A percentile compares a stretch with the other conserved stretches of the same genome.
phyloP scores from a whole-genome alignment of 1,284 basidiomycete species.

The Irpex lacteus region DNA sequence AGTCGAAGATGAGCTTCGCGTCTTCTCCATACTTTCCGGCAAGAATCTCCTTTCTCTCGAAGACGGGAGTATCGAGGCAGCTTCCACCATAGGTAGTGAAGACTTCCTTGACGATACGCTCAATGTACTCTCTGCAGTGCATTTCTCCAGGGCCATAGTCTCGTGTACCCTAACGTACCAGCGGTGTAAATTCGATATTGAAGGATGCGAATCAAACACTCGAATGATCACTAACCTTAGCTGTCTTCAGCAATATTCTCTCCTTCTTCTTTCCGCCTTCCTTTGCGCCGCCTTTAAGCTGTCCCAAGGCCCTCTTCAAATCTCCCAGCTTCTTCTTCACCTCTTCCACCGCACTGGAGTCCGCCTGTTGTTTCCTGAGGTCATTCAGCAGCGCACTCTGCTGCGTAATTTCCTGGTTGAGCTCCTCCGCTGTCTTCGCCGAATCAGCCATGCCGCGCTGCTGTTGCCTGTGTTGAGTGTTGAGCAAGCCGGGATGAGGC shows the following conservation, averaged over 20 bases:
- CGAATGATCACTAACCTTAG: conserved; percentile 60
- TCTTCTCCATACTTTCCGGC: conserved; percentile 98
- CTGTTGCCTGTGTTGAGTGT: background rate
- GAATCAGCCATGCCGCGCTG: conserved; percentile 16
- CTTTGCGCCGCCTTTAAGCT: conserved; percentile 36
- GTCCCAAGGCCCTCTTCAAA: conserved; percentile 55
- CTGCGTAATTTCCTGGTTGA: conserved; percentile 48
- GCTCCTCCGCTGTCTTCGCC: conserved; percentile 28
- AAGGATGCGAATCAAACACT: background rate
- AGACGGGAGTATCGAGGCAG: conserved; percentile 97
- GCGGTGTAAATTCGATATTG: too few species aligned
- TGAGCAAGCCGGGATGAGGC: background rate
- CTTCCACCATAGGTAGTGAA: conserved; percentile 91
- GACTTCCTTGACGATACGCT: conserved; percentile 83
- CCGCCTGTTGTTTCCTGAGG: conserved; percentile 53
- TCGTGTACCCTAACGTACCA: conserved; percentile 74
- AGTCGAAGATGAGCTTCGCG: conserved; percentile 96
- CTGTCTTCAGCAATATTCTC: conserved; percentile 73
- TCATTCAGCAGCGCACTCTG: conserved; percentile 57
- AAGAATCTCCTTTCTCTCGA: conserved; percentile 95
- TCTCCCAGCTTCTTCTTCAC: conserved; percentile 69
- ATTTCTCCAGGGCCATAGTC: conserved; percentile 97
- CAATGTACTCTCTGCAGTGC: conserved; percentile 89
- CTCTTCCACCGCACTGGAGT: conserved; percentile 51
- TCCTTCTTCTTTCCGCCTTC: conserved; percentile 52